A percentile compares a stretch with the other conserved stretches of the same genome.
Conservation (phyloP, 441 rosid genomes). For the Gossypium lobatum region DNA sequence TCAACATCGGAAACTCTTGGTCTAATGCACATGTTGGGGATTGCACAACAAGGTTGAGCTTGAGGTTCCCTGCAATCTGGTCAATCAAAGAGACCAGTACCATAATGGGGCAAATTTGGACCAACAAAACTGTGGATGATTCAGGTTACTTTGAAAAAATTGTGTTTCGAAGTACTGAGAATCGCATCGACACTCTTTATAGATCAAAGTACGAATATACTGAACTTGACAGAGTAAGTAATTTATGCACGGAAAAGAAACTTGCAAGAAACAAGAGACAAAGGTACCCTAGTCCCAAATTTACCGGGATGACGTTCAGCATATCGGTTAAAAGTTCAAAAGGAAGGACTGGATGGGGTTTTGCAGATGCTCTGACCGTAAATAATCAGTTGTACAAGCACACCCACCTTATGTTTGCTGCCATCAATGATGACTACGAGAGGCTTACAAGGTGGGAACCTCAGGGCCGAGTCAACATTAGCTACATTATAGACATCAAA, state of each 20-base stretch:
- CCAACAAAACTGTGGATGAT: slow-evolving; percentile 18
- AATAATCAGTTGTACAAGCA: slow-evolving; percentile 1
- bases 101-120: slow-evolving; percentile 29
- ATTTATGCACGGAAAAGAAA: slow-evolving; percentile 15
- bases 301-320: slow-evolving; percentile 27
- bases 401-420: not conserved
- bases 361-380: slow-evolving; percentile 26
- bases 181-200: not conserved
- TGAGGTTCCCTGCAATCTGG: slow-evolving; percentile 29
- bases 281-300: slow-evolving; percentile 18
- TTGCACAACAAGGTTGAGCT: slow-evolving; percentile 29
- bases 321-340: slow-evolving; percentile 9
- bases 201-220: slow-evolving; percentile 25
- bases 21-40: slow-evolving; percentile 3
- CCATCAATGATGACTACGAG: not conserved
- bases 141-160: slow-evolving; percentile 25
- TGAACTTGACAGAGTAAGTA: slow-evolving; percentile 19
- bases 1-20: slow-evolving; percentile 20
- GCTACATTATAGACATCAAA: slow-evolving; percentile 27
- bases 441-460: not conserved
- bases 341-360: slow-evolving; percentile 21
- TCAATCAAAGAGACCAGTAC: slow-evolving; percentile 21
- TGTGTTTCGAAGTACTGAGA: not conserved
- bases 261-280: not conserved
- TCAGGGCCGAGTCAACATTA: slow-evolving; percentile 21